A percentile compares a stretch with the other conserved stretches of the same genome.
phyloP scores from a whole-genome alignment of 495 filamentous ascomycete genomes.

The Jackrogersella minutella region DNA sequence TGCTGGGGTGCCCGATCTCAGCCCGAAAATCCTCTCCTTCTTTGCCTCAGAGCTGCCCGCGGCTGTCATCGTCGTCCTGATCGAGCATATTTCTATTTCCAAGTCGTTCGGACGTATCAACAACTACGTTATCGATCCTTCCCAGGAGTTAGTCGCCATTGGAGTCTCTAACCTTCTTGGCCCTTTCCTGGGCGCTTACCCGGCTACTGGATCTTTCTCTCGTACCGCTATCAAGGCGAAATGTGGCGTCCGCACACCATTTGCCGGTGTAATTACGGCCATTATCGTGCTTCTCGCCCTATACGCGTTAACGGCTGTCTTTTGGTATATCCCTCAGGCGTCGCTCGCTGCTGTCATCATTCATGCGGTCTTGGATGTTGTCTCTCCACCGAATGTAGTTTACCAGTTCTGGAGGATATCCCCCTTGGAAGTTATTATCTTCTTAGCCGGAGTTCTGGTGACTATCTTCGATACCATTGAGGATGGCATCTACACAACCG shows the following conservation, averaged over 20 bases:
- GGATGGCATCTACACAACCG: constrained; percentile 61
- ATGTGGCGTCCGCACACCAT: constrained; percentile 60
- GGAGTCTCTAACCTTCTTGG: constrained; percentile 62
- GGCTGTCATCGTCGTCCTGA: constrained; percentile 58
- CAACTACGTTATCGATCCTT: constrained; percentile 63
- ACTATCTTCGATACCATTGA: constrained; percentile 61
- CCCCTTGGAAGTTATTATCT: constrained; percentile 60
- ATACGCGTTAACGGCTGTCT: constrained; percentile 60
- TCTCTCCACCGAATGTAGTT: constrained; percentile 56
- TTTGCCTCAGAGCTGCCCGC: constrained; percentile 48
- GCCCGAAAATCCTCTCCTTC: constrained; percentile 44
- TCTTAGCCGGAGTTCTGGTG: constrained; percentile 60
- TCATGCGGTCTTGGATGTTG: constrained; percentile 61
- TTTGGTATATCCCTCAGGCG: constrained; percentile 60
- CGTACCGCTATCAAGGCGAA: constrained; percentile 61
- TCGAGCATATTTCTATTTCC: constrained; percentile 64
- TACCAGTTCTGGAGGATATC: constrained; percentile 62
- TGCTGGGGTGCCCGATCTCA: constrained; percentile 48
- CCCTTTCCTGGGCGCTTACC: constrained; percentile 61
- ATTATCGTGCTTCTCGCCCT: constrained; percentile 61
- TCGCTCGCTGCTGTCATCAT: constrained; percentile 60
- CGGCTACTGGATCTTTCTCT: constrained; percentile 62
- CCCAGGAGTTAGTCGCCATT: constrained; percentile 63
- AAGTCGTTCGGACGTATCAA: constrained; percentile 64
- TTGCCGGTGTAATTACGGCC: constrained; percentile 61